phyloP scores from a whole-genome alignment of 1,284 basidiomycete species.

The Cutaneotrichosporon sp. region DNA sequence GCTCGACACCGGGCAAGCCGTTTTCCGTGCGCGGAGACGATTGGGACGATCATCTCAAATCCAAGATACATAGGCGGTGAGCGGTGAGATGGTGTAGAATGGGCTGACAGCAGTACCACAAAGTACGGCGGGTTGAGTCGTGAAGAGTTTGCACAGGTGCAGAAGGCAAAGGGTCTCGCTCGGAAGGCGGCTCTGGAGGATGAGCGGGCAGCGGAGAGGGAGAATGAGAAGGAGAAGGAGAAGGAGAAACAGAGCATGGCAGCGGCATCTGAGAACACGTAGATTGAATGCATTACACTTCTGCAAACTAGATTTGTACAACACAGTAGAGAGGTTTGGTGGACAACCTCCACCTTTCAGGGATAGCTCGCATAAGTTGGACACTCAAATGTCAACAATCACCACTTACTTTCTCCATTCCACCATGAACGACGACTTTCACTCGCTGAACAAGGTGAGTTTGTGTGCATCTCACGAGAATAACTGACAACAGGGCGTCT shows the following conservation, averaged over 20 bases:
- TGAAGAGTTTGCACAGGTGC: conserved; percentile 31
- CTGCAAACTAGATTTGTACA: neutral
- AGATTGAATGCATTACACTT: neutral
- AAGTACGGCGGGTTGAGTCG: conserved; percentile 9
- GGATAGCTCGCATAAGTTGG: neutral
- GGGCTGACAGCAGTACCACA: conserved; percentile 8
- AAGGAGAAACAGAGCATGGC: conserved; percentile 16
- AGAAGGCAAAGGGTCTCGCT: conserved; percentile 25
- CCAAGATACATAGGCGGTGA: conserved; percentile 60
- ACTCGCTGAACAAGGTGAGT: conserved; percentile 41
- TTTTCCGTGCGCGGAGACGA: conserved; percentile 70
- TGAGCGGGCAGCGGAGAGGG: neutral
- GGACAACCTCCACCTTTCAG: neutral
- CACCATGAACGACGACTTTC: conserved; percentile 35
- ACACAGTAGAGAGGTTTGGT: neutral
- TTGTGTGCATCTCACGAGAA: too few relatives aligned
- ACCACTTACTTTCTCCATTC: neutral
- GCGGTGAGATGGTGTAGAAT: conserved; percentile 10
- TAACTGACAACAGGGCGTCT: conserved; percentile 37
- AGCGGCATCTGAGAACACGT: neutral
- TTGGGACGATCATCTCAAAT: conserved; percentile 65
- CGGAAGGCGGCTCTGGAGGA: conserved; percentile 28
- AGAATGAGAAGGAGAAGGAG: conserved; percentile 24
- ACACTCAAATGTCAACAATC: neutral
- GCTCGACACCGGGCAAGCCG: conserved; percentile 67